Conservation (phyloP, 495 filamentous ascomycete genomes). For the Tuber magnatum region DNA sequence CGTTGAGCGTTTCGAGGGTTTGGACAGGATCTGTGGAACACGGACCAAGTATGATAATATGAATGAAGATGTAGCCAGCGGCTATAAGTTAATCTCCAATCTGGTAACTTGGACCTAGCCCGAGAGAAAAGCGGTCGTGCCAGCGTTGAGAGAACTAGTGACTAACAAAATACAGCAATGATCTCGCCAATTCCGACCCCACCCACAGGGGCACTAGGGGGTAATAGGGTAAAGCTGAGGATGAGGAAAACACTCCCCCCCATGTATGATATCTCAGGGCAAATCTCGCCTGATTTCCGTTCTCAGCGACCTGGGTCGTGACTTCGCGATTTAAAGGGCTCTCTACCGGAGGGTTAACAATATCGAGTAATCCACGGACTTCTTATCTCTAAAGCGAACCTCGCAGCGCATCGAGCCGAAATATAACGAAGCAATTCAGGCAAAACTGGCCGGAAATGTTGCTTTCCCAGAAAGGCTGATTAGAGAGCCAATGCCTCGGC, state of each 20-base stretch:
- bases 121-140: not conserved
- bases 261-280: slow-evolving; percentile 48
- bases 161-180: too few relatives aligned
- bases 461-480: slow-evolving; percentile 46
- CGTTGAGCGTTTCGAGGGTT: slow-evolving; percentile 47
- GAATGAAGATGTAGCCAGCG: slow-evolving; percentile 47
- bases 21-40: slow-evolving; percentile 44
- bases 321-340: not conserved
- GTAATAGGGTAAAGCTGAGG: slow-evolving; percentile 51
- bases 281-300: slow-evolving; percentile 46
- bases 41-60: slow-evolving; percentile 29
- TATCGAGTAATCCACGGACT: slow-evolving; percentile 45
- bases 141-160: slow-evolving; percentile 21
- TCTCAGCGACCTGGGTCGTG: not conserved
- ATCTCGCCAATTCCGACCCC: too few relatives aligned
- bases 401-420: slow-evolving; percentile 45
- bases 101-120: not conserved
- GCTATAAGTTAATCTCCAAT: slow-evolving; percentile 37
- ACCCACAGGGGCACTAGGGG: slow-evolving; percentile 45
- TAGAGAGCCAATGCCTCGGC: slow-evolving; percentile 50
- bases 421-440: slow-evolving; percentile 49
- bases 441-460: slow-evolving; percentile 51
- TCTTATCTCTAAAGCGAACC: slow-evolving; percentile 45
- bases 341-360: slow-evolving; percentile 49
- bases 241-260: slow-evolving; percentile 53